Base-by-base conservation (phyloP, 371 early-diverging fungal genomes). In the Smittium mucronatum region DNA sequence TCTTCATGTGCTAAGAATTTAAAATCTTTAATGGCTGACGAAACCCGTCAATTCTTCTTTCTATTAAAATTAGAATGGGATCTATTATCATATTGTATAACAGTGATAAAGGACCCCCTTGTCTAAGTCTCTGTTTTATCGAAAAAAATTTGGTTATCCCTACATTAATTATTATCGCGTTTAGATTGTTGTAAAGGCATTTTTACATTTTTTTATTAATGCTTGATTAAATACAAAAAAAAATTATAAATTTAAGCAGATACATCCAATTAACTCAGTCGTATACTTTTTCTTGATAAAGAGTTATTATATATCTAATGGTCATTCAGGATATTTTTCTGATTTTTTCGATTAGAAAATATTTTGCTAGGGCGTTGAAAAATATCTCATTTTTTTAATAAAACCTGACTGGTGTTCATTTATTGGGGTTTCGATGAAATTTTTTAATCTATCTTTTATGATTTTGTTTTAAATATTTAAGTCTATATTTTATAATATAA, bases 71-170 rank as follows among this genome's bases (percentile, higher is more conserved):
- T 29, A 73, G 61, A 0, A 73, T 57, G 1, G 61, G 70, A 25
- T 73, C 70, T 17, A 64, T 64, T 1, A 70, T 36, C 1, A 70
- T 15, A 29, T 73, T 73, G 57, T 73, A 73, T 0, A 70, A 61
- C 0, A 70, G 73, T 1, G 70, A 70, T 0, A 70, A 63, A 17
- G 68, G 73, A 33, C 70, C 73, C 1, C 73, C 64, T 31, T 72
- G 69, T 0, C 67, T 29, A 0, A 69, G 70, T 0, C 73, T 70
- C 30, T 69, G 64, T 36, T n/a, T 34, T 30, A 70, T 72, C 5
- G 16, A 1, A 30, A 72, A 21, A 16, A 34, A 8, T 21, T 33
- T 17, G 11, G 65, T 65, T 25, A 65, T 26, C 34, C 34, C 65
- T n/a, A 26, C 65, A 65, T 65, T 65, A n/a, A 65, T 65, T 36